Evolutionary conservation across 768 basidiomycete genomes (phyloP).

Genomic region (Lentinula detonsa): DNA sequence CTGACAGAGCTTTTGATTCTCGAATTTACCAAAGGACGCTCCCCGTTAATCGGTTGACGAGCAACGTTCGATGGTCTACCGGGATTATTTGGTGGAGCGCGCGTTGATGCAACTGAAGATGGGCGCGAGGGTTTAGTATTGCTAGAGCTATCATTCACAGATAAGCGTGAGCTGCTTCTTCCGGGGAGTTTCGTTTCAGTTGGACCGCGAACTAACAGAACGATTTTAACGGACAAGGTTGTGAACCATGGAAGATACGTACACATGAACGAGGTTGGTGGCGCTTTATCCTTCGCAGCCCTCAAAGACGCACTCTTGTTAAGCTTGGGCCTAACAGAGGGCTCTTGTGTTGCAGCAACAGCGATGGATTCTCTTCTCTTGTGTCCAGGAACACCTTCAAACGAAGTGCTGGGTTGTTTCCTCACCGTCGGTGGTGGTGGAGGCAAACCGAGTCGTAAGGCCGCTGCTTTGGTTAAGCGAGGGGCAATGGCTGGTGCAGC

Average conservation of each 20-base stretch:
- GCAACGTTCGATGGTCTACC: constrained; percentile 5
- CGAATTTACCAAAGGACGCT: constrained; percentile 7
- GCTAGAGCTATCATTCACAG: constrained; percentile 17
- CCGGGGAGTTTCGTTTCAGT: constrained; percentile 36
- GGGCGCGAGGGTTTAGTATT: constrained; percentile 28
- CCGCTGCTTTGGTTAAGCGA: constrained; percentile 70
- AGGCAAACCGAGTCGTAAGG: constrained; percentile 56
- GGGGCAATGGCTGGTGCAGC: constrained; percentile 68
- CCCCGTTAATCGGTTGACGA: constrained; percentile 13
- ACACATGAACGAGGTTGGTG: constrained; percentile 70
- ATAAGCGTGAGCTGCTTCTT: constrained; percentile 36
- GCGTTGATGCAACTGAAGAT: constrained; percentile 31
- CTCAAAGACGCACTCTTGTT: constrained; percentile 77
- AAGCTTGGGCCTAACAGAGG: constrained; percentile 61
- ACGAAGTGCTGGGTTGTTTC: constrained; percentile 35
- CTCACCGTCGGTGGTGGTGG: constrained; percentile 33
- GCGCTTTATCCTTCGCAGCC: constrained; percentile 51
- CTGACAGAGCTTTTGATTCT: constrained; percentile 9
- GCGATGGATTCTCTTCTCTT: constrained; percentile 72
- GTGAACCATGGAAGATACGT: constrained; percentile 22
- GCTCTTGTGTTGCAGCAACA: constrained; percentile 63
- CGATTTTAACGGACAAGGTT: neutral
- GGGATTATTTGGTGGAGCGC: constrained; percentile 6
- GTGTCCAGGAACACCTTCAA: constrained; percentile 81
- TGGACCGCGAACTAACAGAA: constrained; percentile 38